Evolutionary conservation across 768 basidiomycete species (phyloP).

Genomic region (Termitomyces sp.): DNA sequence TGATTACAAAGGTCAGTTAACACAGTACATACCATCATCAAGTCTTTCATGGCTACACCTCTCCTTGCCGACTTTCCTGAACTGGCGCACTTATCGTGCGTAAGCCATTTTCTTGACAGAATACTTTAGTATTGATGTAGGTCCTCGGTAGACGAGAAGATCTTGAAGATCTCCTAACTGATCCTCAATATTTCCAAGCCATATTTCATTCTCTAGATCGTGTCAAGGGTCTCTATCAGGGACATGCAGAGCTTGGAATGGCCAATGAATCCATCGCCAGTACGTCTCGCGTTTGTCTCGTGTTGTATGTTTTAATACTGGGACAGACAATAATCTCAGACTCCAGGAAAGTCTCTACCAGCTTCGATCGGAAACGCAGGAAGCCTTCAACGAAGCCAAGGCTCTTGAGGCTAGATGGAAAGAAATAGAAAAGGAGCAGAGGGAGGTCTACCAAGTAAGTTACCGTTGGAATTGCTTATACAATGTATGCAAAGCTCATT

Average conservation of each 20-base stretch:
- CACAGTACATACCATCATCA: constrained; percentile 3
- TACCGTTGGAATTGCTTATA: background rate
- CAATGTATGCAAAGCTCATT: background rate
- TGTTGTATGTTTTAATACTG: constrained; percentile 6
- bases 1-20: background rate
- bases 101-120: constrained; percentile 1
- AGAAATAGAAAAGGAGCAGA: constrained; percentile 84
- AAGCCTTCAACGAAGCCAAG: constrained; percentile 85
- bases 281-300: constrained; percentile 32
- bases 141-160: constrained; percentile 65
- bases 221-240: constrained; percentile 71
- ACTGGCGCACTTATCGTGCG: constrained; percentile 67
- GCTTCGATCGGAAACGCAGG: constrained; percentile 77
- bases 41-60: constrained; percentile 32
- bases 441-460: constrained; percentile 79
- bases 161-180: constrained; percentile 82
- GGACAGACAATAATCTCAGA: constrained; percentile 66
- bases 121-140: constrained; percentile 3
- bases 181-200: constrained; percentile 83
- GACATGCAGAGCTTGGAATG: constrained; percentile 71
- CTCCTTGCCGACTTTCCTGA: constrained; percentile 68
- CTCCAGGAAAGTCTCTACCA: constrained; percentile 73
- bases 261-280: constrained; percentile 87
- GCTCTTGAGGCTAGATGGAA: constrained; percentile 78
- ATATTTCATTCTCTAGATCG: constrained; percentile 73